Conservation (phyloP, 371 early-diverging fungal genomes). For the Syncephalastrum monosporum region DNA sequence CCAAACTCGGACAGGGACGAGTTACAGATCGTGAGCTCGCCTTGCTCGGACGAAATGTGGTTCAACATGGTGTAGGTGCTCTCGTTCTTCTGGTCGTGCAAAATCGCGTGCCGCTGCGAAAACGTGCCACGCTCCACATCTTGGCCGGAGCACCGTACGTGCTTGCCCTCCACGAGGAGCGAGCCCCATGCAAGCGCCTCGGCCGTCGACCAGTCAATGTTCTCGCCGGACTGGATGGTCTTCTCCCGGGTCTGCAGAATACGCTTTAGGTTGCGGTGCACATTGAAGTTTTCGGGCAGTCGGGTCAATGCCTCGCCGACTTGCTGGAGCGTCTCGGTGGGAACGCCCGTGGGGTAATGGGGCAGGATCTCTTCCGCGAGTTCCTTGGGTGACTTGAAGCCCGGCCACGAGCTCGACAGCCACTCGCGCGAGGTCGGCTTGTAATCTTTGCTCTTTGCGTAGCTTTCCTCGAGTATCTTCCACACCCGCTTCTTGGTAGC, state of each 20-base stretch:
- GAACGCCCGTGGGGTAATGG: constrained; percentile 80
- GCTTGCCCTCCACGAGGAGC: constrained; percentile 85
- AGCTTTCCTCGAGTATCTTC: constrained; percentile 89
- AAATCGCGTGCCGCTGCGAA: constrained; percentile 94
- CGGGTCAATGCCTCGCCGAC: constrained; percentile 81
- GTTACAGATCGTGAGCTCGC: constrained; percentile 88
- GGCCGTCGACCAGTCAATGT: constrained; percentile 96
- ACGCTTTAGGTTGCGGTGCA: constrained; percentile 84
- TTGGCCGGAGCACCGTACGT: constrained; percentile 92
- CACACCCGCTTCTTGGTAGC: constrained; percentile 89
- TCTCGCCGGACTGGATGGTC: constrained; percentile 70
- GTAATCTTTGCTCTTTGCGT: constrained; percentile 86
- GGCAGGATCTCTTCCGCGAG: constrained; percentile 72
- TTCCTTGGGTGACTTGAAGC: constrained; percentile 80
- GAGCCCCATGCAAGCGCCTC: constrained; percentile 94
- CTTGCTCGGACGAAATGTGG: constrained; percentile 82
- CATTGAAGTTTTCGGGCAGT: constrained; percentile 80
- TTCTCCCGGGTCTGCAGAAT: constrained; percentile 86
- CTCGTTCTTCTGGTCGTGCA: constrained; percentile 89
- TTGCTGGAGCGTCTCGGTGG: constrained; percentile 69
- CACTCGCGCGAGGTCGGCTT: constrained; percentile 88
- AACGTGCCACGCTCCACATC: constrained; percentile 99
- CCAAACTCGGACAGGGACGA: constrained; percentile 95
- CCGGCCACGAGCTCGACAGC: constrained; percentile 93
- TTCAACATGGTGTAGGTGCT: constrained; percentile 75